phyloP scores from a whole-genome alignment of 2,329 filamentous ascomycete species.

The Sclerotinia subarctica region DNA sequence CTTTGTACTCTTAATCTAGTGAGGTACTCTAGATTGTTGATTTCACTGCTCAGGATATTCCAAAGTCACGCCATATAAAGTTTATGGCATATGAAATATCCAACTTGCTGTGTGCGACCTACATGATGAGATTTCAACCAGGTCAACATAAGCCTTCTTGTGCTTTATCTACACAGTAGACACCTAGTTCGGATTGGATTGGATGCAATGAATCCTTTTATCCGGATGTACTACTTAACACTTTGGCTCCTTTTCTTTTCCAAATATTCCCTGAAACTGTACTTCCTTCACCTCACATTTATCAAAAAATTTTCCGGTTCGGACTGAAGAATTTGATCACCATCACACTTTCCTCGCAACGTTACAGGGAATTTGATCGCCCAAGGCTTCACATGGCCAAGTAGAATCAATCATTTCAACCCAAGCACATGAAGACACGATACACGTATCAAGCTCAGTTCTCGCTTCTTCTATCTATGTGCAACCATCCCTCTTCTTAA shows the following conservation, averaged over 20 bases:
- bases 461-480: neutral
- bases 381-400: neutral
- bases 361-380: neutral
- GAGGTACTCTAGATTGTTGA: too few relatives aligned
- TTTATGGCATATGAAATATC: neutral
- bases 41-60: neutral
- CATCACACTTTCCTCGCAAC: neutral
- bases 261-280: neutral
- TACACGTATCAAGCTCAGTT: neutral
- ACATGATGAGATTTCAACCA: neutral
- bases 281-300: neutral
- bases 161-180: neutral
- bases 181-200: neutral
- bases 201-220: neutral
- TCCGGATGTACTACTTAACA: neutral
- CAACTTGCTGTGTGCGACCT: too few relatives aligned
- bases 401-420: neutral
- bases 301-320: neutral
- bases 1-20: too few relatives aligned
- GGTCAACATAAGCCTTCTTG: neutral
- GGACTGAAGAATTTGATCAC: neutral
- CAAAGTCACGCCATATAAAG: neutral
- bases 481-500: neutral
- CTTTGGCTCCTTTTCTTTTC: neutral
- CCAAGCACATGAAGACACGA: neutral